Evolutionary conservation across 495 filamentous ascomycete species (phyloP), one percentile per base, ranked within the genome.

Genomic region (Entonaema liquescens): DNA sequence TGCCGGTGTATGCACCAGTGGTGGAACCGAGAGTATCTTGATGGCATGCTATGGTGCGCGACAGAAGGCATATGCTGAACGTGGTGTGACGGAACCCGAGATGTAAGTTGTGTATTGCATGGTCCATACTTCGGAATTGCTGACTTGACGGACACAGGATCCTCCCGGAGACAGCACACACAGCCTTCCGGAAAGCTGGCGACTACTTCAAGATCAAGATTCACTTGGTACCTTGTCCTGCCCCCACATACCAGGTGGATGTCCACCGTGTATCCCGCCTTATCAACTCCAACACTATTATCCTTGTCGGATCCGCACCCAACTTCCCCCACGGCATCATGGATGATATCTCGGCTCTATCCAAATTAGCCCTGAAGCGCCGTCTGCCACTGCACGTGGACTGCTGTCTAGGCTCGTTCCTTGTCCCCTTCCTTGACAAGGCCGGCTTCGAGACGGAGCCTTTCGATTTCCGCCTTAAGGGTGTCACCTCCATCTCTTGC

Each of bases 311-410:
- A 13, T 97, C 93, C 0, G 93, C 96, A 0, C 95, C 95, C 7
- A 98, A 97, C 80, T 99, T 97, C 83, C 95, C 95, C 42, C 96
- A 99, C 75, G 95, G 95, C 56, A 97, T 98, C 75, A 93, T 98
- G 70, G 95, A 99, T 77, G 93, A 99, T 78, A 98, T 99, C 65
- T 77, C 91, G 2, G 86, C 88, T 28, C 87, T 99, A 38, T 97
- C 94, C 47, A 92, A 90, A 49, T 87, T 99, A 12, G 96, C 95
- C 0, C 76, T 91, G 11, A 88, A 88, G 73, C 89, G 90, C 47
- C 89, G 88, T 72, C 83, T 97, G 21, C 95, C 95, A 1, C 87
- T 98, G 2, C 95, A 99, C 77, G 95, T 99, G 40, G 95, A 99
- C 80, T 97, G 94, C 85, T 99, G 95, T 77, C 86, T 99, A 21